Conservation (phyloP, 305 asterid genomes). For the Nicotiana rustica region DNA sequence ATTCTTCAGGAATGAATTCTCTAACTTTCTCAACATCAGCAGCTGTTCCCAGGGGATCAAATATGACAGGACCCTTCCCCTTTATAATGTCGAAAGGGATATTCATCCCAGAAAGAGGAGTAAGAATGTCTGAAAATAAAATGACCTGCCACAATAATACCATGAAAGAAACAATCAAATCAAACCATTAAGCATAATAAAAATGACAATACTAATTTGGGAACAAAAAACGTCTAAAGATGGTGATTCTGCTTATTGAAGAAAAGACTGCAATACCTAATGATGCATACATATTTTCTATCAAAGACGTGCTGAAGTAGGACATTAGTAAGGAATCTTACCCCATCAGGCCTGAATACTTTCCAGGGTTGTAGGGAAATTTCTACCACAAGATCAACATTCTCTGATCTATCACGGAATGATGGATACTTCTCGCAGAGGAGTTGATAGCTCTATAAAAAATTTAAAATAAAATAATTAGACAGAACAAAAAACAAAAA, state of each 20-base stretch:
- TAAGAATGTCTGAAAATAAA: slow-evolving; percentile 97
- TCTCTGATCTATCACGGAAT: slow-evolving; percentile 96
- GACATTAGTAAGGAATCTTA: slow-evolving; percentile 47
- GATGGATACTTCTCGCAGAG: slow-evolving; percentile 95
- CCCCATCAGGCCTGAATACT: slow-evolving; percentile 96
- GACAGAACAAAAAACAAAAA: not conserved
- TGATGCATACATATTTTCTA: not conserved
- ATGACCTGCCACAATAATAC: slow-evolving; percentile 63
- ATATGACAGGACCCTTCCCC: slow-evolving; percentile 96
- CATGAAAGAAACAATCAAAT: slow-evolving; percentile 26
- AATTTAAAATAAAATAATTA: not conserved
- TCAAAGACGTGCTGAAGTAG: not conserved
- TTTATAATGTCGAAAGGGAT: slow-evolving; percentile 95
- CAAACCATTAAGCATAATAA: slow-evolving; percentile 14
- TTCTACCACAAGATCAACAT: slow-evolving; percentile 98
- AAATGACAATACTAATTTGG: not conserved
- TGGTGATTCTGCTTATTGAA: not conserved
- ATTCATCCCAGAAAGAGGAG: slow-evolving; percentile 96
- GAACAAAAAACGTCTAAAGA: not conserved
- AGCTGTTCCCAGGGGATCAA: slow-evolving; percentile 69
- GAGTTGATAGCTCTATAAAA: slow-evolving; percentile 80
- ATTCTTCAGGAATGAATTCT: slow-evolving; percentile 87
- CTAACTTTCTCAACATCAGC: slow-evolving; percentile 84
- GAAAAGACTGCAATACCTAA: not conserved
- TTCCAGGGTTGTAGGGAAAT: slow-evolving; percentile 98